Percentiles rank a stretch among this genome's conserved stretches.
These are phyloP conservation scores for Boletus eberwhitei DNA, from an alignment of 768 basidiomycete species.

Conservation along the genomic window DNA sequence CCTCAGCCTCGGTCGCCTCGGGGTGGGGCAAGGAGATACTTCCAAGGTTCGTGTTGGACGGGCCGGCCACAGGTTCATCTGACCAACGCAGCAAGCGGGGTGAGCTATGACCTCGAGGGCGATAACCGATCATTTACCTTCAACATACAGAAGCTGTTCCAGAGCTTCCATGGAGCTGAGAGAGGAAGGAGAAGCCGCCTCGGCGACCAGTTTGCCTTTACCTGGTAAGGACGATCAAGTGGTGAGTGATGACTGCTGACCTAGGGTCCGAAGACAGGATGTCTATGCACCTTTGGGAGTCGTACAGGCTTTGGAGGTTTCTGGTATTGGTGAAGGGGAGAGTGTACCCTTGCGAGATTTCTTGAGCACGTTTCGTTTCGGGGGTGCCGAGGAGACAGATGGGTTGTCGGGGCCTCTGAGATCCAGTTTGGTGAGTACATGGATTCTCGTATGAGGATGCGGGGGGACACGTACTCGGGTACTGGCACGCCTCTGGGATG, in stretches of 20 bases:
- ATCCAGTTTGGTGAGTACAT: not conserved
- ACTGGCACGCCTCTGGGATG: conserved; percentile 28
- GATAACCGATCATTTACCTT: conserved; percentile 2
- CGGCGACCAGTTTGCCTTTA: conserved; percentile 1
- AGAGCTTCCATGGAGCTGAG: conserved; percentile 8
- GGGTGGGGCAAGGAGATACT: not conserved
- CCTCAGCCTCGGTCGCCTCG: not conserved
- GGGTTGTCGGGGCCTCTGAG: conserved; percentile 4
- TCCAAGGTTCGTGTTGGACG: not conserved
- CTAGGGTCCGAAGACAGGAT: not conserved
- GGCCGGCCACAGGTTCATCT: conserved; percentile 9
- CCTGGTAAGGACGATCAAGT: not conserved
- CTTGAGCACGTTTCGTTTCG: not conserved
- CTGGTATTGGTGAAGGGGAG: not conserved
- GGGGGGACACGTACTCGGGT: conserved; percentile 3
- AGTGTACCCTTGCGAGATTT: not conserved
- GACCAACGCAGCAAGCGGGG: not conserved
- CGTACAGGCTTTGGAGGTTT: not conserved
- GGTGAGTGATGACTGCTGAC: not conserved
- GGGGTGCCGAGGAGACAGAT: conserved; percentile 4
- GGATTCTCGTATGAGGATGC: not conserved
- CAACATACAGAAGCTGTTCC: conserved; percentile 7
- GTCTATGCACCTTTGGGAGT: conserved; percentile 6
- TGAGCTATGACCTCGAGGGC: not conserved
- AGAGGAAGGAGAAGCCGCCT: not conserved